Evolutionary conservation across 345 rosid genomes (phyloP).

Genomic region (Noccaea bulbosa): DNA sequence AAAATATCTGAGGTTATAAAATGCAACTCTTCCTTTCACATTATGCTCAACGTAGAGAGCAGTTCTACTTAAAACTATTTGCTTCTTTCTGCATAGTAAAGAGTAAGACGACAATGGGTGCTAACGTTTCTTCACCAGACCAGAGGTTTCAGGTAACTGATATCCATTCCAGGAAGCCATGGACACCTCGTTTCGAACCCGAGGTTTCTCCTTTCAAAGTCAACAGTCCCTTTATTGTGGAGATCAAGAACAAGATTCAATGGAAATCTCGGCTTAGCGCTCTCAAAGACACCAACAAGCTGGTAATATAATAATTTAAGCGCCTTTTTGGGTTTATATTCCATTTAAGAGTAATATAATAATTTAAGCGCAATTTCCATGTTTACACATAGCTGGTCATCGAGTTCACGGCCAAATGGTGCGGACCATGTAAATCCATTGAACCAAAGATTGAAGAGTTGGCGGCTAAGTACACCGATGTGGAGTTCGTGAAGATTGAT

Average conservation of each 20-base stretch:
- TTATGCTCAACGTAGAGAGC: constrained; percentile 20
- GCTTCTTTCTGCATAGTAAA: constrained; percentile 12
- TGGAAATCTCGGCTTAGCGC: constrained; percentile 65
- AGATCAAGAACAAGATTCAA: constrained; percentile 55
- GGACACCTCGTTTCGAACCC: constrained; percentile 33
- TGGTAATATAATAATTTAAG: constrained; percentile 47
- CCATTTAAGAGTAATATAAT: neutral
- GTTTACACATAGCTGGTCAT: constrained; percentile 56
- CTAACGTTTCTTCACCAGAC: constrained; percentile 27
- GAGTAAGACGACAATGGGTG: constrained; percentile 38
- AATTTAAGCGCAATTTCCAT: neutral
- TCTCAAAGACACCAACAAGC: constrained; percentile 58
- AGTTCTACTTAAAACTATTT: constrained; percentile 3
- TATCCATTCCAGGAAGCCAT: constrained; percentile 18
- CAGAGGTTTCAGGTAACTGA: constrained; percentile 13
- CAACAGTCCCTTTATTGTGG: constrained; percentile 40
- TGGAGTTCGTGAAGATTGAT: constrained; percentile 74
- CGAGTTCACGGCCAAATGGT: constrained; percentile 80
- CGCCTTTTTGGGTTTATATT: neutral
- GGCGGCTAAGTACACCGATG: constrained; percentile 59
- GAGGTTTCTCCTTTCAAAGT: constrained; percentile 27
- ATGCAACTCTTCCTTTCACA: neutral
- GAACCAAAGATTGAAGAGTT: constrained; percentile 59
- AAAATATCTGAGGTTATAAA: constrained; percentile 31
- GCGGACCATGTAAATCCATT: constrained; percentile 70